Base-by-base conservation (phyloP, 202 grass and related monocot genomes). In the Elaeis oleifera region DNA sequence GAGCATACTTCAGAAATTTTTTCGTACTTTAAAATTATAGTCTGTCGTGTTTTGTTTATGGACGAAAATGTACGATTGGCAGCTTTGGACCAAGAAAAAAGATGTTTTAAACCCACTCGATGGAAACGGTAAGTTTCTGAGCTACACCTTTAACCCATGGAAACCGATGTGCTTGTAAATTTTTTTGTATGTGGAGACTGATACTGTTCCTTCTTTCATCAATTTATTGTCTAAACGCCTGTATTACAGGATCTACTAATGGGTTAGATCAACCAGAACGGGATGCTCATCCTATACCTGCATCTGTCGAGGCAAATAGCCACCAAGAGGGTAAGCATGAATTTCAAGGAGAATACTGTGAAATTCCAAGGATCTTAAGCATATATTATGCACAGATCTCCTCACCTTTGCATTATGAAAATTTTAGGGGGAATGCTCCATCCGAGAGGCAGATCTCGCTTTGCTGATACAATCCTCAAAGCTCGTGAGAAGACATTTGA, bases 391-490 rank as follows among this genome's bases (percentile, higher is more conserved):
- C 69, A 79, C 74, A 56, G 64, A 75, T 70, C 56, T 24, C 65
- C 71, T 70, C 77, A 77, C 62, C 22, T 57, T 63, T 73, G 63
- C 32, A 48, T 70, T 24, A 71, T 83, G 70, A 57, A 90, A 84
- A 64, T 75, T 80, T 80, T 87, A 91, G 92, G 74, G 87, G 76
- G 49, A 82, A 78, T 83, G 50, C 67, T 72, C 58, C 69, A 55
- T 82, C 69, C 64, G 78, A 95, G 66, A 87, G 85, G 71, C 75
- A 81, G 52, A 79, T 76, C 56, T 26, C 94, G 94, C 59, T 99
- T 99, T 84, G 94, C 82, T 58, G 94, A 99, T 77, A 99, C 94
- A 25, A 99, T 99, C 84, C 79, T 99, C 48, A 99, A 99, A 74
- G 94, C 94, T 73, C 94, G 67, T 54, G 94, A 99, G 76, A 99